Base-by-base conservation (phyloP, 257 asterid species). In the Eucommia ulmoides region DNA sequence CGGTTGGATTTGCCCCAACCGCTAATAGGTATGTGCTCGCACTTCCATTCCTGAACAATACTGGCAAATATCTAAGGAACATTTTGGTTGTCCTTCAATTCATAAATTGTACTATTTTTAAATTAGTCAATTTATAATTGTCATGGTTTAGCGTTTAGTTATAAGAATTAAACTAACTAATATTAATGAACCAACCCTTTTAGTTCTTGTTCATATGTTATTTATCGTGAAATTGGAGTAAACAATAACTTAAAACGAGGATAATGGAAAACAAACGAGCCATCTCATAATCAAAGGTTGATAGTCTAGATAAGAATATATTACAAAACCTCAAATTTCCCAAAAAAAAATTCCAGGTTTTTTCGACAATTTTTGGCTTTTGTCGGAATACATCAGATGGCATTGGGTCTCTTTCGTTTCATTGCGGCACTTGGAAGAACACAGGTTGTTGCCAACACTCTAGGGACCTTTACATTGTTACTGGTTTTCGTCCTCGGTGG, bases 341-440 rank as follows among this genome's bases (percentile, higher is more conserved):
- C n/a, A n/a, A n/a, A n/a, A n/a, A n/a, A n/a, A n/a, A n/a, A n/a
- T 26, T 24, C 25, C 78, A 81, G 88, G 61, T 82, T 82, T 63
- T 74, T 79, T 66, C 76, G 76, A 77, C 83, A 79, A 24, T 58
- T 73, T 2, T 29, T 82, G 41, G 41, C 71, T 59, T 61, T 73
- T 6, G 76, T 82, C 53, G 53, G 62, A 41, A 76, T 82, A 70
- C 93, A 82, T 61, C 93, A 82, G 53, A 74, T 74, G 93, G 88
- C 88, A 24, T 65, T 76, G 8, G 93, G 79, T n/a, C 12, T 74
- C 23, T 79, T 79, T 56, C 74, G 85, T 69, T 51, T 79, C 49
- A 82, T 68, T n/a, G 77, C 86, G 12, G 79, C 70, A 19, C 22
- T 68, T 17, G 79, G 89, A 61, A 72, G 85, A 58, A 79, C 80